Percentiles rank a stretch among this genome's conserved stretches.
These are phyloP conservation scores for Dionaea muscipula DNA, from an alignment of 179 eudicot species.

Conservation along the genomic window DNA sequence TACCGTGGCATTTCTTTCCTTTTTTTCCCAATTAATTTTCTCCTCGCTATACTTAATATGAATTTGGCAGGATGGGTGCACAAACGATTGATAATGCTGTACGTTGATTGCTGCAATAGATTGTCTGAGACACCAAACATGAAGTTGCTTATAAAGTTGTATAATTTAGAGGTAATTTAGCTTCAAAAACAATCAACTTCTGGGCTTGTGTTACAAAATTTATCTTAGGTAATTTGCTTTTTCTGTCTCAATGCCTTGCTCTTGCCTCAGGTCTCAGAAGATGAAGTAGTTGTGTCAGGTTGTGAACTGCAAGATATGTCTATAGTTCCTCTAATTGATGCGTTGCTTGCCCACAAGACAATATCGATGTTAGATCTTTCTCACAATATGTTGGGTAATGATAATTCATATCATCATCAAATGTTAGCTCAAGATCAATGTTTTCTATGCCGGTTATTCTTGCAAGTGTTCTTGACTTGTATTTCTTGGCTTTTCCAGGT, in stretches of 20 bases:
- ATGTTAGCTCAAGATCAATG: background rate
- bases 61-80: conserved; percentile 60
- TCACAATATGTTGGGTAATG: conserved; percentile 45
- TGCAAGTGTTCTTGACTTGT: conserved; percentile 4
- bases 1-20: too few relatives aligned
- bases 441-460: background rate
- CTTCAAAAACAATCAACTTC: too few relatives aligned
- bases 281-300: conserved; percentile 66
- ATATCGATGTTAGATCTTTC: conserved; percentile 69
- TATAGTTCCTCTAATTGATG: conserved; percentile 64
- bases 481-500: conserved; percentile 39
- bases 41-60: background rate
- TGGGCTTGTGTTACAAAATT: background rate
- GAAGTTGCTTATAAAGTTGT: conserved; percentile 64
- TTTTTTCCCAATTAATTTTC: too few relatives aligned
- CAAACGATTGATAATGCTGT: conserved; percentile 68
- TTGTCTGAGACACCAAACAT: conserved; percentile 57
- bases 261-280: conserved; percentile 67
- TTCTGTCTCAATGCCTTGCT: background rate
- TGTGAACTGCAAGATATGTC: conserved; percentile 82
- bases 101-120: conserved; percentile 58
- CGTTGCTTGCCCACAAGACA: conserved; percentile 60
- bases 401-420: background rate
- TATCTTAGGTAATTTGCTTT: background rate
- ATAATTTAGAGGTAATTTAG: conserved; percentile 52